A percentile compares a stretch with the other conserved stretches of the same genome.
Conservation (phyloP, 2,329 filamentous ascomycete species). For the Trichophyton mentagrophytes region DNA sequence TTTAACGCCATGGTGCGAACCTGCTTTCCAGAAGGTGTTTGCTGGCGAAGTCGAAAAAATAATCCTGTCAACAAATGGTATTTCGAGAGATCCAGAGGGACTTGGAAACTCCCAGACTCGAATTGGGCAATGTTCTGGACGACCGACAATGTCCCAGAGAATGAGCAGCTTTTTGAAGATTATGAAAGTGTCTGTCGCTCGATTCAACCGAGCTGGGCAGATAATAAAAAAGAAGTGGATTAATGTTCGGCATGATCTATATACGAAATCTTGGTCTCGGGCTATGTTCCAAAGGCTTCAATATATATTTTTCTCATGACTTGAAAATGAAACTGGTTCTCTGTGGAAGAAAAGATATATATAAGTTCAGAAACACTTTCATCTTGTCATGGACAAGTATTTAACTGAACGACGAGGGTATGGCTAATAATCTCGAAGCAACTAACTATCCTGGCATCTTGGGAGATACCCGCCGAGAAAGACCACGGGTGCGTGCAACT, state of each 20-base stretch:
- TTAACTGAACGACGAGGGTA: too few relatives aligned
- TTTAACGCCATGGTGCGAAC: slow-evolving; percentile 90
- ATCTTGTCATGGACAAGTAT: too few relatives aligned
- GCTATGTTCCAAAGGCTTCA: background rate
- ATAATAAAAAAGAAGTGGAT: slow-evolving; percentile 41
- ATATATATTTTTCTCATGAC: background rate
- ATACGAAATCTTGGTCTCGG: background rate
- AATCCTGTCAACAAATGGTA: slow-evolving; percentile 99
- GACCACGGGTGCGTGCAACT: too few relatives aligned
- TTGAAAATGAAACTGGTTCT: too few relatives aligned
- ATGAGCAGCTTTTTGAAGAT: slow-evolving; percentile 46
- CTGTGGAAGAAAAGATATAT: too few relatives aligned
- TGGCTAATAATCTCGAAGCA: too few relatives aligned
- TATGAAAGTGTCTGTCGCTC: slow-evolving; percentile 64
- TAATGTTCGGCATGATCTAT: slow-evolving; percentile 20
- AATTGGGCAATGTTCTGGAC: slow-evolving; percentile 99
- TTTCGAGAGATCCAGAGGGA: slow-evolving; percentile 77
- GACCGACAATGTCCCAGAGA: slow-evolving; percentile 48
- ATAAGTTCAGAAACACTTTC: too few relatives aligned
- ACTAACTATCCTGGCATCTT: too few relatives aligned
- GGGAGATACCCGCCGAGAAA: too few relatives aligned
- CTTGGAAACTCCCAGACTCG: slow-evolving; percentile 64
- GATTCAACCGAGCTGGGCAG: slow-evolving; percentile 39
- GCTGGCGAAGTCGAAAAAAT: slow-evolving; percentile 78
- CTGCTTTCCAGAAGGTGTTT: slow-evolving; percentile 79